Base-by-base conservation (phyloP, 148 eudicot genomes). In the Dianthus caryophyllus region DNA sequence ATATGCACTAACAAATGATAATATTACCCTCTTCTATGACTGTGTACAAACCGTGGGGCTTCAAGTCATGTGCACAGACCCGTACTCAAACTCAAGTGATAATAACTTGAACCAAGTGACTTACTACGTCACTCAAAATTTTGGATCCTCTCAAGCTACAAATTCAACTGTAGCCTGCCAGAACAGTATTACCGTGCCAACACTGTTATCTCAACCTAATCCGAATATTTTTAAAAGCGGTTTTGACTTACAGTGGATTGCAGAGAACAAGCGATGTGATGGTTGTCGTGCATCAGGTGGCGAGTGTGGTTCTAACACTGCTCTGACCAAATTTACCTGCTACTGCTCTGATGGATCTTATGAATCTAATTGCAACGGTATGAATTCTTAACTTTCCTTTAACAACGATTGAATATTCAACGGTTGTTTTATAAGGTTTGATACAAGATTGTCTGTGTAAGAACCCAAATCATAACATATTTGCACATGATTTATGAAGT, bases 181-280 rank as follows among this genome's bases (percentile, higher is more conserved):
- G 10, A 44, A 16, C 7, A 63, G 18, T 25, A 17, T 25, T 43
- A 12, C 25, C 33, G 33, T 63, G 27, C 52, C 66, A 16, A 38
- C 12, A 41, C 44, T 3, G 10, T 9, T 41, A 41, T 41, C 44
- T 41, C 44, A 41, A 16, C 12, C 14, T 76, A 44, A 11, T 0
- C 31, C 3, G 38, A 25, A 2, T 8, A 77, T 69, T 43, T 61
- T 85, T 1, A 15, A 12, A 0, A 36, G 12, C 46, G 87, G 87
- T 33, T 84, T 84, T 39, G 80, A 56, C 51, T 50, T 85, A 48
- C 1, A 18, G 31, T 80, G 86, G 88, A 22, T 47, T 2, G 88
- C 88, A 20, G 50, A 67, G 22, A 48, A 80, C 43, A 15, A 30
- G 0, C 6, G 0, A 0, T 88, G 91, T 27, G 26, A 22, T 7